A percentile compares a stretch with the other conserved stretches of the same genome.
These are phyloP conservation scores for Boletus pseudo-olivaceus DNA, from an alignment of 768 basidiomycete genomes.

Conservation along the genomic window DNA sequence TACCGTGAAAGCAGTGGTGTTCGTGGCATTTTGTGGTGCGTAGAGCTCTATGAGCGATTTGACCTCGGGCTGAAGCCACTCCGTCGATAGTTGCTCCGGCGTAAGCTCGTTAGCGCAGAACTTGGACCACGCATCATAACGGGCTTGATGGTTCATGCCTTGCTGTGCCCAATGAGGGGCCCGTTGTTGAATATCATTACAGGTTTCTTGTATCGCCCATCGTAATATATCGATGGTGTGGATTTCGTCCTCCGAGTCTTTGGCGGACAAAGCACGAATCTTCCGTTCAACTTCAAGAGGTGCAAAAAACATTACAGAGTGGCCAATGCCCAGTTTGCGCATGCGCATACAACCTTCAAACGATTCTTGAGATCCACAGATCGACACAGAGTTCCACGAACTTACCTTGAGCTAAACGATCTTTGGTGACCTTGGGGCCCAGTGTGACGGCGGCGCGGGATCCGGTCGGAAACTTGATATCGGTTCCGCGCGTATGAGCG, in stretches of 20 bases:
- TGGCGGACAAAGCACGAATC: conserved; percentile 30
- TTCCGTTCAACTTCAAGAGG: conserved; percentile 36
- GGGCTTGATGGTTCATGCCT: conserved; percentile 37
- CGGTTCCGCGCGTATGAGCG: conserved; percentile 47
- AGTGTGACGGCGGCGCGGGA: conserved; percentile 26
- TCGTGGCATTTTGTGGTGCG: too few species aligned
- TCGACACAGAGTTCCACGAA: too few species aligned
- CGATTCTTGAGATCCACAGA: background rate
- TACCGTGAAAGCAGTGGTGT: too few species aligned
- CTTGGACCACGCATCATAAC: too few species aligned
- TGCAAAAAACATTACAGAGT: conserved; percentile 45
- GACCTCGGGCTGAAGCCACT: conserved; percentile 42
- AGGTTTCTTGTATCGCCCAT: conserved; percentile 46
- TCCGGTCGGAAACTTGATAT: conserved; percentile 44
- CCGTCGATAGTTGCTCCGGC: conserved; percentile 2
- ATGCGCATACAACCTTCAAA: conserved; percentile 46
- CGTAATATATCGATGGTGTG: conserved; percentile 37
- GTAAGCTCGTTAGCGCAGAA: too few species aligned
- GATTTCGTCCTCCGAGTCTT: conserved; percentile 3
- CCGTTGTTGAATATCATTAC: conserved; percentile 35
- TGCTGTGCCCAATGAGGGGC: conserved; percentile 43
- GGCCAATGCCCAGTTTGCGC: conserved; percentile 43
- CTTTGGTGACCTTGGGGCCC: conserved; percentile 50
- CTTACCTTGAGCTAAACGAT: conserved; percentile 44
- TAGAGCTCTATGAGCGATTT: conserved; percentile 37